Evolutionary conservation across 768 basidiomycete genomes (phyloP).

Genomic region (Termitomyces sp.): DNA sequence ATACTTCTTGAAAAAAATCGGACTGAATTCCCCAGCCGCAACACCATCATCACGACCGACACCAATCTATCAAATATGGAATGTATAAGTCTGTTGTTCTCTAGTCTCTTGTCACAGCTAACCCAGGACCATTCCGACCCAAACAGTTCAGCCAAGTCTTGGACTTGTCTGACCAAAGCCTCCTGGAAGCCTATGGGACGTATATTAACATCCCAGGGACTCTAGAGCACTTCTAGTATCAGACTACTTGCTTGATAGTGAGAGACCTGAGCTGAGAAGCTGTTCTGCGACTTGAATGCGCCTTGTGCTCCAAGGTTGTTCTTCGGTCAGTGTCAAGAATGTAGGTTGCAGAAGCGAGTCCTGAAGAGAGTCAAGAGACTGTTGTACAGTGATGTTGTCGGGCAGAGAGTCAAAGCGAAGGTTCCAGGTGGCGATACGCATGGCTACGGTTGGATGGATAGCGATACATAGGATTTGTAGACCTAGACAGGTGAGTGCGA

Average conservation of each 20-base stretch:
- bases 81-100: background rate
- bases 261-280: slow-evolving; percentile 32
- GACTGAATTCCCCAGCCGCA: slow-evolving; percentile 51
- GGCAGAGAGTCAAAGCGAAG: slow-evolving; percentile 48
- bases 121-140: slow-evolving; percentile 52
- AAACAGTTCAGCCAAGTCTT: slow-evolving; percentile 47
- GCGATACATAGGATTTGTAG: background rate
- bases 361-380: slow-evolving; percentile 34
- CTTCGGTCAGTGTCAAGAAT: slow-evolving; percentile 27
- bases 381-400: slow-evolving; percentile 42
- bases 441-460: slow-evolving; percentile 1
- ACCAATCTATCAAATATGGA: slow-evolving; percentile 33
- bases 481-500: background rate
- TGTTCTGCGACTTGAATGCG: slow-evolving; percentile 42
- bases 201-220: background rate
- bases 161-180: slow-evolving; percentile 49
- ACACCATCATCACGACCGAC: slow-evolving; percentile 59
- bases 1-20: slow-evolving; percentile 54
- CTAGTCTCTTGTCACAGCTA: slow-evolving; percentile 5
- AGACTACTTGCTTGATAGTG: slow-evolving; percentile 29
- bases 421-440: slow-evolving; percentile 44
- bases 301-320: slow-evolving; percentile 50
- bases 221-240: background rate
- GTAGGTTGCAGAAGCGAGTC: slow-evolving; percentile 32
- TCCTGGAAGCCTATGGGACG: slow-evolving; percentile 41